Evolutionary conservation across 164 flowering plant genomes (phyloP), one percentile per base, ranked within the genome.

Genomic region (Brasenia schreberi): DNA sequence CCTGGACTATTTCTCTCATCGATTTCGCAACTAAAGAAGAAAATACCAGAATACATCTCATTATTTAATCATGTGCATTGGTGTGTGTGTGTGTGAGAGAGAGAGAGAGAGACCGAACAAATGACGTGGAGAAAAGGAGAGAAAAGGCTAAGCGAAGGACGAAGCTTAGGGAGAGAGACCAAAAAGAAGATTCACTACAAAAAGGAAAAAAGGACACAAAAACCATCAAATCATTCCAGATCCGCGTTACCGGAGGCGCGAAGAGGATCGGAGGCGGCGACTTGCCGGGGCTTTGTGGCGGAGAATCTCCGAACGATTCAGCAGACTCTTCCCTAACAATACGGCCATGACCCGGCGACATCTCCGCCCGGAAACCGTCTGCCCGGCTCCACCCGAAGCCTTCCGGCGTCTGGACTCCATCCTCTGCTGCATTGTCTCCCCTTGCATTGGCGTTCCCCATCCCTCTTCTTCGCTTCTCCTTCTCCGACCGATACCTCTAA

Each of bases 391-490:
- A 66, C 7, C 62, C 76, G 5, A 71, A 77, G 59, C 64, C 67
- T 1, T 66, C 81, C 52, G 10, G 1, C 52, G 7, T 44, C 7
- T 6, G 7, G 5, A 6, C 0, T 6, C 52, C 7, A 44, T 44
- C 52, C 52, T 44, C 7, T 6, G 52, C 52, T 6, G 52, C 52
- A 44, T 44, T 44, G 49, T 39, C 69, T 61, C 45, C 80, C 12
- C 76, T 82, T 0, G 78, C 92, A 70, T 72, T 87, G 5, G 84
- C 84, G 76, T 89, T 89, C 10, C 96, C 96, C 92, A 89, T 89
- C 23, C 23, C 23, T n/a, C n/a, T n/a, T n/a, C n/a, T n/a, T n/a
- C n/a, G n/a, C n/a, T n/a, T n/a, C n/a, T n/a, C n/a, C n/a, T n/a
- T n/a, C n/a, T n/a, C n/a, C n/a, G n/a, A n/a, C n/a, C n/a, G n/a